Conservation (phyloP, 176 grass and related monocot species). For the Musa schizocarpa region DNA sequence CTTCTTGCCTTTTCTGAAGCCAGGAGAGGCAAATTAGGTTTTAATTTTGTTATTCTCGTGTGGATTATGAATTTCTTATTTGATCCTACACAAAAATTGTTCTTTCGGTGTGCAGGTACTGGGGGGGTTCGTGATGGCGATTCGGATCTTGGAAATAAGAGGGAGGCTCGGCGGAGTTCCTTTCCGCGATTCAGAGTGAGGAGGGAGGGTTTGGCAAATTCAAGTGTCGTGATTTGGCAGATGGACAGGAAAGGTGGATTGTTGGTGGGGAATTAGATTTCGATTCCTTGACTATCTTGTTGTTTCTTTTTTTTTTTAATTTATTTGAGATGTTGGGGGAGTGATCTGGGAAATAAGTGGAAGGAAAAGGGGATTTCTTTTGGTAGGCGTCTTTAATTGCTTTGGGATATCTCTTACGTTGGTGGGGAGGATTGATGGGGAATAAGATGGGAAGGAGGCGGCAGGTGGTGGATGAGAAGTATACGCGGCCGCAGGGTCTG, state of each 20-base stretch:
- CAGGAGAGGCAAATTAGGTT: neutral
- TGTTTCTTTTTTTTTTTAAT: neutral
- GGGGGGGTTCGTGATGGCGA: neutral
- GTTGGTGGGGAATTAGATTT: neutral
- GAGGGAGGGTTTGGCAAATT: neutral
- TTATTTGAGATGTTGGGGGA: neutral
- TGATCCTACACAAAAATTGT: neutral
- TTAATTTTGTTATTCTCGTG: neutral
- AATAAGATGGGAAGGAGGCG: slow-evolving; percentile 37
- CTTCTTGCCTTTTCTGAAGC: neutral
- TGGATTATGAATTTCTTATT: neutral
- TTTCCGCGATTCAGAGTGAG: neutral
- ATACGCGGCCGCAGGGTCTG: slow-evolving; percentile 82
- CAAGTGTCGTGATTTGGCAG: neutral
- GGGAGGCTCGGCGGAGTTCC: neutral
- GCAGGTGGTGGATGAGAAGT: slow-evolving; percentile 66
- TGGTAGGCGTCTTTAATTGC: neutral
- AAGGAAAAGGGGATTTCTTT: neutral
- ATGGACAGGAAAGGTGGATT: neutral
- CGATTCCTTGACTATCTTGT: neutral
- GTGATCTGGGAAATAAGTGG: neutral
- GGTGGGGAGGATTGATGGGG: slow-evolving; percentile 27
- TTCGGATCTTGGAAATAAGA: slow-evolving; percentile 1
- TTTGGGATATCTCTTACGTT: neutral
- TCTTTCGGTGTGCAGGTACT: neutral